Conservation (phyloP, 768 basidiomycete genomes). For the Pleurotus cornucopiae region DNA sequence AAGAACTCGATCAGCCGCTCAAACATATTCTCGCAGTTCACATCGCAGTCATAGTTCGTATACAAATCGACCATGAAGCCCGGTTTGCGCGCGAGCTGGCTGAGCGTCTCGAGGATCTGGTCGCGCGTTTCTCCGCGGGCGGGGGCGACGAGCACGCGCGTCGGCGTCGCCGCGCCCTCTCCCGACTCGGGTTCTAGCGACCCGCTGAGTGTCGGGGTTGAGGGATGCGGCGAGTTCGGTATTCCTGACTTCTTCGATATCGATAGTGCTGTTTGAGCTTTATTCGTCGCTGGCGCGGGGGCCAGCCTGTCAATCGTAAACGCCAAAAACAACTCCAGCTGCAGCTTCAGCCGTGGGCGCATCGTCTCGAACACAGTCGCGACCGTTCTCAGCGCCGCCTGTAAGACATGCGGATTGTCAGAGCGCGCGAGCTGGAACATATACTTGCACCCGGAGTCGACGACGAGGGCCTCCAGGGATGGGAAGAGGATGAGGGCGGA, state of each 20-base stretch:
- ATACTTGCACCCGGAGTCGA: conserved; percentile 92
- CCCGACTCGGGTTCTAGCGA: conserved; percentile 40
- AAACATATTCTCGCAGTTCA: conserved; percentile 94
- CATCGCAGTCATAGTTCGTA: conserved; percentile 95
- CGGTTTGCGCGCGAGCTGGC: conserved; percentile 74
- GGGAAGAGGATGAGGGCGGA: conserved; percentile 70
- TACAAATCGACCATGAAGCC: conserved; percentile 96
- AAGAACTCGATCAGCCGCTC: conserved; percentile 86
- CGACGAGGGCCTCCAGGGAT: conserved; percentile 69
- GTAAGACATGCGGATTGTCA: conserved; percentile 76
- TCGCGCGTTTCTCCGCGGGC: conserved; percentile 87
- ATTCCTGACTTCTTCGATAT: conserved; percentile 28
- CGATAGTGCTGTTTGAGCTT: conserved; percentile 17
- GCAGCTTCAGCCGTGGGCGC: conserved; percentile 82
- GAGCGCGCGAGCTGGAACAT: conserved; percentile 96
- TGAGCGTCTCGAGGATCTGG: conserved; percentile 83
- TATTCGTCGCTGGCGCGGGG: conserved; percentile 35
- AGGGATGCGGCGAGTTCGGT: conserved; percentile 46
- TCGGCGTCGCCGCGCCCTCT: conserved; percentile 43
- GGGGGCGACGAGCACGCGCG: conserved; percentile 62
- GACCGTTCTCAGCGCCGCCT: conserved; percentile 78
- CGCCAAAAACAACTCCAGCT: conserved; percentile 91
- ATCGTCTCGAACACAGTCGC: conserved; percentile 87
- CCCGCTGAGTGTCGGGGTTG: conserved; percentile 37
- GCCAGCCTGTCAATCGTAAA: conserved; percentile 91